These are phyloP conservation scores for Stachybotrys echinatus DNA, from an alignment of 2,329 filamentous ascomycete species.

Conservation along the genomic window DNA sequence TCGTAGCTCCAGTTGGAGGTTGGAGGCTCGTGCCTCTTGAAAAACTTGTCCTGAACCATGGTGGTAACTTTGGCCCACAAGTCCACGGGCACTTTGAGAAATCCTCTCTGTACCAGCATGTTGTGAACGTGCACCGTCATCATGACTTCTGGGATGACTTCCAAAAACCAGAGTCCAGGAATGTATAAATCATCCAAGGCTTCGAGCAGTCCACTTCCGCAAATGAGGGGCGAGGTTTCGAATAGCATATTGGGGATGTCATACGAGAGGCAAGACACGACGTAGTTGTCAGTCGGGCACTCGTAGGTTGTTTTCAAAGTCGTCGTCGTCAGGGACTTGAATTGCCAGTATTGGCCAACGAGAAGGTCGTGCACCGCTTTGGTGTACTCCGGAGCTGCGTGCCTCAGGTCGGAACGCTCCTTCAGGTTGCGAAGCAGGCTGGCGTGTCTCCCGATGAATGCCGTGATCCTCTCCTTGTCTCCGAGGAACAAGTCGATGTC, in stretches of 20 bases:
- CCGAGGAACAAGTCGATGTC: conserved; percentile 38
- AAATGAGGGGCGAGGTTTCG: conserved; percentile 43
- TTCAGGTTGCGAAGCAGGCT: background rate
- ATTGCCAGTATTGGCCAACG: too few relatives aligned
- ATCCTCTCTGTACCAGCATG: conserved; percentile 36
- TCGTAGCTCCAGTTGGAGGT: conserved; percentile 7
- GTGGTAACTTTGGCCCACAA: conserved; percentile 22
- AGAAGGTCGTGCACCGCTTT: too few relatives aligned
- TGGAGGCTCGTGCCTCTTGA: conserved; percentile 6
- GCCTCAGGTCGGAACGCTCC: too few relatives aligned
- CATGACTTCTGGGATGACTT: conserved; percentile 30
- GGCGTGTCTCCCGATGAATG: background rate
- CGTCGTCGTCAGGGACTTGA: conserved; percentile 2
- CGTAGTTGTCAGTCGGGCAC: conserved; percentile 8
- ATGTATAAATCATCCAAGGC: conserved; percentile 33
- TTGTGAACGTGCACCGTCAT: conserved; percentile 40
- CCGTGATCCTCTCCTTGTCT: too few relatives aligned
- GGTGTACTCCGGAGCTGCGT: too few relatives aligned
- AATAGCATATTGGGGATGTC: conserved; percentile 38
- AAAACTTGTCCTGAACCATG: conserved; percentile 9
- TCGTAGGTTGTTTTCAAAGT: conserved; percentile 12
- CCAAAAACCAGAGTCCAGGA: conserved; percentile 29
- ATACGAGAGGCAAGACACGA: conserved; percentile 31
- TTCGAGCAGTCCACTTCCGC: conserved; percentile 38
- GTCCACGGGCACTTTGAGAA: conserved; percentile 24